phyloP scores from a whole-genome alignment of 495 filamentous ascomycete genomes.

The Apodospora peruviana region DNA sequence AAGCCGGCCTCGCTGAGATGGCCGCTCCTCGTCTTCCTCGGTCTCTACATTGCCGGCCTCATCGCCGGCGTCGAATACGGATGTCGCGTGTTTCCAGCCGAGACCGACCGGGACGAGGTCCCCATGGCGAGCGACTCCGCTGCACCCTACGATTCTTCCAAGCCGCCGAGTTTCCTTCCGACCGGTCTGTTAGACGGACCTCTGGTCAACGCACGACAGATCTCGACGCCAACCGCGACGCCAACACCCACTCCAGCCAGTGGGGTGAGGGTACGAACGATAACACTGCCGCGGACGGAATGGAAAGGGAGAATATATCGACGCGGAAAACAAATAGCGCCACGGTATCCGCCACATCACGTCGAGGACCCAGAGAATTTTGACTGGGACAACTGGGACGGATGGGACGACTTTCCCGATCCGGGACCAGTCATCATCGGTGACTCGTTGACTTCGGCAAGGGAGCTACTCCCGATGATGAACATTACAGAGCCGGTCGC shows the following conservation, averaged over 20 bases:
- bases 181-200: neutral
- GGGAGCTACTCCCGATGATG: too few species aligned
- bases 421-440: neutral
- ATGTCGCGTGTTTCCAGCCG: neutral
- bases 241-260: neutral
- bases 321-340: too few species aligned
- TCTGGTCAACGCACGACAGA: neutral
- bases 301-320: too few species aligned
- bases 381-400: too few species aligned
- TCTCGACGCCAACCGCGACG: neutral
- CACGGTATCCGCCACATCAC: too few species aligned
- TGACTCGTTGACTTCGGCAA: too few species aligned
- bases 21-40: slow-evolving; percentile 1
- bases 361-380: too few species aligned
- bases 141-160: neutral
- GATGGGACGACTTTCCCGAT: neutral
- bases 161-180: neutral
- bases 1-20: neutral
- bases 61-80: slow-evolving; percentile 1
- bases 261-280: too few species aligned
- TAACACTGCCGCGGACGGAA: too few species aligned
- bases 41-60: slow-evolving; percentile 2
- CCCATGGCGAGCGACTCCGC: too few species aligned
- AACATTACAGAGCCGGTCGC: too few species aligned
- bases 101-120: too few species aligned